Evolutionary conservation across 2,329 filamentous ascomycete species (phyloP).

Genomic region (Ophiocordyceps sinensis): DNA sequence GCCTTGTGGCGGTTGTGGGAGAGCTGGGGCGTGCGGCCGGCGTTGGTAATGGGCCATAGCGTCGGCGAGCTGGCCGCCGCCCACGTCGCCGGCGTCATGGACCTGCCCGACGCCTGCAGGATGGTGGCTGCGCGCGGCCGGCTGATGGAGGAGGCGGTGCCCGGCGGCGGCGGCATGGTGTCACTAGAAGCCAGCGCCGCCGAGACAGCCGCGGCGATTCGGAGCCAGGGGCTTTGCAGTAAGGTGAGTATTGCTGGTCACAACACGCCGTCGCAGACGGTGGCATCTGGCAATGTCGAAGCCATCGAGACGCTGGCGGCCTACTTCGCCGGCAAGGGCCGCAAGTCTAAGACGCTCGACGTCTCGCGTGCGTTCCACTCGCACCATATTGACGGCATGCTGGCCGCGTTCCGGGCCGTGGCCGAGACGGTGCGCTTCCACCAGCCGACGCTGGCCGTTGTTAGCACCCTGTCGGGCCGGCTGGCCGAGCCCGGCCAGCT

Average conservation of each 20-base stretch:
- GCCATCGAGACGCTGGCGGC: slow-evolving; percentile 28
- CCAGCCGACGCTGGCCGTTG: slow-evolving; percentile 34
- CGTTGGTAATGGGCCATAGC: slow-evolving; percentile 12
- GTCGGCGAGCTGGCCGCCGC: slow-evolving; percentile 14
- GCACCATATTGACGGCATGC: slow-evolving; percentile 33
- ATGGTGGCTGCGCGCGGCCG: slow-evolving; percentile 16
- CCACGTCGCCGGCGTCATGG: slow-evolving; percentile 16
- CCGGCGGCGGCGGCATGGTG: slow-evolving; percentile 18
- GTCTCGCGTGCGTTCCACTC: slow-evolving; percentile 39
- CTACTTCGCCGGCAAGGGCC: slow-evolving; percentile 16
- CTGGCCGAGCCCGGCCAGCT: slow-evolving; percentile 31
- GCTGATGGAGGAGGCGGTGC: slow-evolving; percentile 33
- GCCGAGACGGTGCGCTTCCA: slow-evolving; percentile 22
- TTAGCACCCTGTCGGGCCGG: slow-evolving; percentile 49
- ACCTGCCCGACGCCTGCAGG: slow-evolving; percentile 16
- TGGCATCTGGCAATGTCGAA: slow-evolving; percentile 35
- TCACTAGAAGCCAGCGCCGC: slow-evolving; percentile 18
- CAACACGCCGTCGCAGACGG: slow-evolving; percentile 61
- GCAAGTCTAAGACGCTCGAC: slow-evolving; percentile 29
- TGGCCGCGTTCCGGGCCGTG: slow-evolving; percentile 39
- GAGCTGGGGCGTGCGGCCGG: slow-evolving; percentile 14
- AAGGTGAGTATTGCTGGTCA: slow-evolving; percentile 48
- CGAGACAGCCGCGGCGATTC: slow-evolving; percentile 23
- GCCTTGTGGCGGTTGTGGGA: slow-evolving; percentile 16
- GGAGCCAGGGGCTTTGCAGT: slow-evolving; percentile 8